Percentiles rank a stretch among this genome's conserved stretches.
These are phyloP conservation scores for Pichia rugopelliculosa DNA, from an alignment of 805 yeast genomes.

Conservation along the genomic window DNA sequence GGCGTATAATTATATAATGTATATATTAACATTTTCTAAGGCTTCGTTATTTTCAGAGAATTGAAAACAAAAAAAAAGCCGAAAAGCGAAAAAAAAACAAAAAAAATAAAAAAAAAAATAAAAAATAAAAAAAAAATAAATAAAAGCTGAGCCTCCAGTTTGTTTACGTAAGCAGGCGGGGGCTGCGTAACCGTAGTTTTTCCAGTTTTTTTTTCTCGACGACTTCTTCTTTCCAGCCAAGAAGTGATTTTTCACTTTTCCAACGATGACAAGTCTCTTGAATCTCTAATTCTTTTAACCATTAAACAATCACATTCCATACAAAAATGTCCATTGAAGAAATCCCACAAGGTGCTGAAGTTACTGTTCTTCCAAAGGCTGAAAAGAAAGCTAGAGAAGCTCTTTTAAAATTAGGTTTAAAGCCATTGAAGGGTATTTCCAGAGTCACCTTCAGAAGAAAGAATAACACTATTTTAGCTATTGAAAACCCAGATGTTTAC, in stretches of 20 bases:
- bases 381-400: constrained; percentile 94
- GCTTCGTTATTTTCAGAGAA: too few species aligned
- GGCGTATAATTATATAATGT: too few species aligned
- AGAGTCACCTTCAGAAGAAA: constrained; percentile 94
- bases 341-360: constrained; percentile 79
- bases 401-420: constrained; percentile 81
- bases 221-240: neutral
- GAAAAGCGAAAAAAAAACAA: neutral
- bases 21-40: too few species aligned
- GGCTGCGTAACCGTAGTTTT: neutral
- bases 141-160: neutral
- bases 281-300: too few species aligned
- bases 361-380: constrained; percentile 75
- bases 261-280: neutral
- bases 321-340: constrained; percentile 25
- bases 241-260: neutral
- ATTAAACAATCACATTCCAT: neutral
- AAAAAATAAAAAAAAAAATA: too few species aligned
- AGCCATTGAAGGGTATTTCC: constrained; percentile 84
- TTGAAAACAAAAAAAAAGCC: neutral
- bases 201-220: neutral
- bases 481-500: constrained; percentile 93
- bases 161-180: neutral
- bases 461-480: constrained; percentile 85
- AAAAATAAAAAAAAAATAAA: too few species aligned